Conservation (phyloP, 1,284 basidiomycete genomes). For the Ganoderma resinaceum region DNA sequence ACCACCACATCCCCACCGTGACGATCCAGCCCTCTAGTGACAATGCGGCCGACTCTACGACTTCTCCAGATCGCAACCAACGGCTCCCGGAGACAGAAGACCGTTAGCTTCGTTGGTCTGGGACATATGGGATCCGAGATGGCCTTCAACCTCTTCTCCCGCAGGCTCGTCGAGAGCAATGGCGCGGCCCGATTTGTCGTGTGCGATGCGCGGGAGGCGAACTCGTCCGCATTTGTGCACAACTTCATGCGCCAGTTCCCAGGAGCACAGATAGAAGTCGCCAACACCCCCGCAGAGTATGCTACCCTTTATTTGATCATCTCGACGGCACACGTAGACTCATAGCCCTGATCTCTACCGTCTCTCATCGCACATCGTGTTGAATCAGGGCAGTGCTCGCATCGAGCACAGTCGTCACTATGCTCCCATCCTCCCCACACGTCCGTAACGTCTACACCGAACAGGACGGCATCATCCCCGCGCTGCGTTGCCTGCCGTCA, state of each 20-base stretch:
- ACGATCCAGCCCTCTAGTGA: not conserved
- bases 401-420: conserved; percentile 79
- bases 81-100: conserved; percentile 50
- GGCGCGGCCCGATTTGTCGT: conserved; percentile 67
- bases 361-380: conserved; percentile 17
- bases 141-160: conserved; percentile 85
- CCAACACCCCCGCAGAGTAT: conserved; percentile 71
- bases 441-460: conserved; percentile 76
- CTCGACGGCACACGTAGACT: not conserved
- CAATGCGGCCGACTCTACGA: conserved; percentile 36
- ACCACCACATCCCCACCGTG: not conserved
- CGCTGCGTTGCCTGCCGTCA: conserved; percentile 53
- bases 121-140: conserved; percentile 87
- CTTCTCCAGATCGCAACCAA: conserved; percentile 35
- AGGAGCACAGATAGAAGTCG: conserved; percentile 61
- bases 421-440: conserved; percentile 89
- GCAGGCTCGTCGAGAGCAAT: conserved; percentile 55
- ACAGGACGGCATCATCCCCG: conserved; percentile 64
- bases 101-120: conserved; percentile 80
- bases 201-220: conserved; percentile 77
- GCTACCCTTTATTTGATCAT: conserved; percentile 37
- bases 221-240: conserved; percentile 60
- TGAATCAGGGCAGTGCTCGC: conserved; percentile 60
- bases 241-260: conserved; percentile 65
- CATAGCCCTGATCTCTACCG: not conserved